Evolutionary conservation across 2,329 filamentous ascomycete genomes (phyloP), one percentile per base, ranked within the genome.

Genomic region (Cladobotryum mycophilum): DNA sequence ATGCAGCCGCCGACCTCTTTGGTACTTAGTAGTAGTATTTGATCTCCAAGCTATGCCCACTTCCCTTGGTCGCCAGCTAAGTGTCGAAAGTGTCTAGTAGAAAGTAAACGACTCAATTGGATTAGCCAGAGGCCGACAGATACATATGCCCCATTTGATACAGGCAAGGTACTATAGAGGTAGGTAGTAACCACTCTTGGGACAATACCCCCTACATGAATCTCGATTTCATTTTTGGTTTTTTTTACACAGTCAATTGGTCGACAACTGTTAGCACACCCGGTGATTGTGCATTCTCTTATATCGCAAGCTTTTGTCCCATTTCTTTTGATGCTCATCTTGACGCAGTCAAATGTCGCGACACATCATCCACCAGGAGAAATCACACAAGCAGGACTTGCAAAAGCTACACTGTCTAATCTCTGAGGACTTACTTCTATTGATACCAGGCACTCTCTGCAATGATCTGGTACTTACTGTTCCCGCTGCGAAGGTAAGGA

Each of bases 381-480:
- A 20, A 20, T 4, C 38, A 7, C 38, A 41, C 38, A 11, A 20
- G 12, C 38, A 13, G 20, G 38, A 41, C 17, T 41, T 20, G 38
- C 38, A 20, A 41, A n/a, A 15, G n/a, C 38, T 41, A 5, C 38
- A 17, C 9, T 30, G 20, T 20, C 20, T 11, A 30, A 30, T 30
- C 25, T 30, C 8, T 8, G 25, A 30, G 6, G 6, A 30, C 8
- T 30, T 30, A 41, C 38, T 17, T 20, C 20, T 11, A 41, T 41
- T 20, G 38, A 14, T 20, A 9, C 12, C 38, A 41, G 20, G 38
- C 13, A 17, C 17, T 37, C 3, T 45, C 38, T 15, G 38, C 47
- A 42, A 81, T 88, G 85, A 85, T 88, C 70, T 88, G 85, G 85
- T 88, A 86, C 72, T 70, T 90, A 47, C 72, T 90, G 58, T 89